Evolutionary conservation across 2,329 filamentous ascomycete species (phyloP), one percentile per base, ranked within the genome.

Genomic region (Akanthomyces lecanii): DNA sequence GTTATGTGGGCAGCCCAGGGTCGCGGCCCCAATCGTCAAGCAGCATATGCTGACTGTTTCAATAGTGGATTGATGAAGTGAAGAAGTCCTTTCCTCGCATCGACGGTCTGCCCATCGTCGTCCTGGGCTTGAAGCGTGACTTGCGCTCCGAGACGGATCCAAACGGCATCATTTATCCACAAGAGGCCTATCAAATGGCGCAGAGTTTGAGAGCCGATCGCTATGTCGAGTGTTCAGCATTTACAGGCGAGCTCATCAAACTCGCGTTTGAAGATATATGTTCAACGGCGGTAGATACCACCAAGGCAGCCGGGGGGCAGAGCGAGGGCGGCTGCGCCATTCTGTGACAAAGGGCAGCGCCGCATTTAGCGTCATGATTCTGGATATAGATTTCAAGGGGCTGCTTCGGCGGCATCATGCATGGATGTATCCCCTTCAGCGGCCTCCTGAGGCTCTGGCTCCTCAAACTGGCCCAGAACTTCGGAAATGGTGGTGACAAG

Each of bases 171-270:
- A 84, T 87, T 58, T 83, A 85, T 65, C 85, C 85, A 12, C 81
- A 87, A 65, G 85, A 88, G 71, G 85, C 78, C 1, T 84, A 85
- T 68, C 77, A 77, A 30, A 71, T 81, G 57, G 80, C 85, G 25
- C 84, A 87, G 68, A 79, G 81, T 66, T 78, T 88, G 77, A 76
- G 85, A 59, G 84, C 80, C 53, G 85, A 88, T 72, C 82, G 82
- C 66, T 88, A 88, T 68, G 81, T 87, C 71, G 85, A 88, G 68
- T 88, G 85, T 73, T 87, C 84, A 1, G 84, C 85, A 7, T 74
- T 81, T 54, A 86, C 83, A 4, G 85, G 85, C 18, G 84, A 86
- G 73, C 76, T 88, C 60, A 70, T 87, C 51, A 76, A 78, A 67
- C 74, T 83, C 68, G 82, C 81, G 5, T 85, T 86, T 69, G 83